Base-by-base conservation (phyloP, 208 protist species). In the Crithidia sp. region DNA sequence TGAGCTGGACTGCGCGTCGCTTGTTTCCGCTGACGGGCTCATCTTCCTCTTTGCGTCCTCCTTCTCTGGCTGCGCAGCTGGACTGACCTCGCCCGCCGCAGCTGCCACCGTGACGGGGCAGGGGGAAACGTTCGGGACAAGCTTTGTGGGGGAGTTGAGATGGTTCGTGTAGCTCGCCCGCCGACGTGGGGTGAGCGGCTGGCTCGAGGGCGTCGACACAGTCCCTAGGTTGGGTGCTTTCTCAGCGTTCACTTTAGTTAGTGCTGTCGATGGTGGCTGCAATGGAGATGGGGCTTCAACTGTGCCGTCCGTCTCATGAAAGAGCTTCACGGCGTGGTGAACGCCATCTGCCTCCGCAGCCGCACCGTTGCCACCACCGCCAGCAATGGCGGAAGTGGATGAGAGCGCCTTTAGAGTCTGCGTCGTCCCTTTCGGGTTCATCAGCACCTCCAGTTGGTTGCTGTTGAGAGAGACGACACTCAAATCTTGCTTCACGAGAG, bases 391-490 rank as follows among this genome's bases (percentile, higher is more conserved):
- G 28, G 28, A 28, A 28, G 28, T 28, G 28, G 28, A 28, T 28
- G 28, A 28, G 28, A n/a, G 40, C 28, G 59, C 13, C 44, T 49
- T 37, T 13, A 44, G 3, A 7, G 5, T 36, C 13, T 37, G 16
- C 47, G 52, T 41, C 19, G 53, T 55, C 3, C 14, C 62, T 9
- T 2, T 41, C 14, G 37, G 52, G 61, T 54, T 54, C 9, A 82
- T 52, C 66, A 82, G 64, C 74, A 67, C 43, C 12, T 84, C 83
- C 43, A 88, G 65, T 41, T 85, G 76, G 16, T 68, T 74, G 67
- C 79, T 85, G 63, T 76, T 71, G 41, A 88, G 43, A 3, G 83
- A 88, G 12, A 76, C 62, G 10, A 80, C 62, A 49, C 79, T 88
- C 44, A 70, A 50, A 45, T 88, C 80, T 19, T 80, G 57, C 55